A percentile compares a stretch with the other conserved stretches of the same genome.
Conservation (phyloP, 148 eudicot species). For the Rhododendron henanense region DNA sequence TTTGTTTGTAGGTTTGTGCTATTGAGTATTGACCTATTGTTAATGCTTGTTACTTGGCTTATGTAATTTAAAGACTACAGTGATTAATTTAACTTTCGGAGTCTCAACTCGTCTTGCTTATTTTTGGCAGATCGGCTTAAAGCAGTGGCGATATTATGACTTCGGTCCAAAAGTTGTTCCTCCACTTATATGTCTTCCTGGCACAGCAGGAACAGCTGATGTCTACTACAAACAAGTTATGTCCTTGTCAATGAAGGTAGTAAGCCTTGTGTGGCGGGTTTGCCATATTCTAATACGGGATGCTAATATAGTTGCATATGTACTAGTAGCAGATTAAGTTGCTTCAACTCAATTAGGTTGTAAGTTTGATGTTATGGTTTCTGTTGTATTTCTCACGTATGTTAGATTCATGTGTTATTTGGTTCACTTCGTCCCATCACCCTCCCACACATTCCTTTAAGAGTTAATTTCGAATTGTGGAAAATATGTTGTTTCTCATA, state of each 20-base stretch:
- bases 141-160: constrained; percentile 98
- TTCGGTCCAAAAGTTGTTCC: constrained; percentile 96
- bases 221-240: constrained; percentile 91
- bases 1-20: background rate
- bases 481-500: background rate
- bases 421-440: background rate
- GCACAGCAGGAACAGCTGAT: constrained; percentile 92
- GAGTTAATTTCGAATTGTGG: background rate
- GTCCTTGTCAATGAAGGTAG: constrained; percentile 92
- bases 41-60: background rate
- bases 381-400: background rate
- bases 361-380: background rate
- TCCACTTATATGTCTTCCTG: constrained; percentile 89
- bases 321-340: background rate
- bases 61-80: background rate
- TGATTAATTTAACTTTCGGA: background rate
- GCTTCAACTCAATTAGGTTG: background rate
- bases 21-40: background rate
- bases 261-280: background rate
- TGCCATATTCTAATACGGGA: background rate
- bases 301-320: background rate
- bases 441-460: background rate
- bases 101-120: background rate
- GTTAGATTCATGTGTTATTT: background rate
- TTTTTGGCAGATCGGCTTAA: constrained; percentile 61